phyloP scores from a whole-genome alignment of 768 basidiomycete genomes.

The Lactarius sp. region DNA sequence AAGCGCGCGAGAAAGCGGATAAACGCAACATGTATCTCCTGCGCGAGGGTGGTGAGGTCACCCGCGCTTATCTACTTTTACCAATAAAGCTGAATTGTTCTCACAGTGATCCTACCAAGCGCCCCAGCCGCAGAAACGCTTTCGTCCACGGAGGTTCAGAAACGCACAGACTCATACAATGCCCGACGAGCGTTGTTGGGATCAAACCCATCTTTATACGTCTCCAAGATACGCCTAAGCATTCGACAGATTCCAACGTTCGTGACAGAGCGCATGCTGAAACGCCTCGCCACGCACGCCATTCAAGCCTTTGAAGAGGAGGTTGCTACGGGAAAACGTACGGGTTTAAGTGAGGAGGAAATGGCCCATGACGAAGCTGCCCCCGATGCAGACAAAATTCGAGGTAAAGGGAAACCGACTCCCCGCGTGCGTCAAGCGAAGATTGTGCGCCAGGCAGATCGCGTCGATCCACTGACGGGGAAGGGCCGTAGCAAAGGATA shows the following conservation, averaged over 20 bases:
- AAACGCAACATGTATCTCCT: conserved; percentile 95
- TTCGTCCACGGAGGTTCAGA: conserved; percentile 72
- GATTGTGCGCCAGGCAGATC: conserved; percentile 83
- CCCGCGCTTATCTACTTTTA: neutral
- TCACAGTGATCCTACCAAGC: conserved; percentile 83
- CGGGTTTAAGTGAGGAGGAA: conserved; percentile 70
- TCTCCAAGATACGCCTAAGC: conserved; percentile 91
- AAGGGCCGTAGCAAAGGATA: conserved; percentile 91
- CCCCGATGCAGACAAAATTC: conserved; percentile 29
- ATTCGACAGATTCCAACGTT: conserved; percentile 90
- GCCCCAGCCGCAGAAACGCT: conserved; percentile 72
- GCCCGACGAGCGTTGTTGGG: conserved; percentile 78
- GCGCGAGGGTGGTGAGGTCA: conserved; percentile 81
- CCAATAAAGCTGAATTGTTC: neutral
- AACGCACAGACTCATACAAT: conserved; percentile 79
- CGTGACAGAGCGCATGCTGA: conserved; percentile 85
- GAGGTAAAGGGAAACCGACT: conserved; percentile 29
- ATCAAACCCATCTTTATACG: conserved; percentile 89
- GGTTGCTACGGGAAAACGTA: conserved; percentile 55
- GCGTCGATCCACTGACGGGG: conserved; percentile 83
- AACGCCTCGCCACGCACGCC: conserved; percentile 80
- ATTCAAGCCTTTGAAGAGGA: conserved; percentile 75
- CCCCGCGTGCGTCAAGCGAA: conserved; percentile 63
- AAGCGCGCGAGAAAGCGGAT: conserved; percentile 81
- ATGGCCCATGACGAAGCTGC: conserved; percentile 35